Base-by-base conservation (phyloP, 148 eudicot genomes). In the Persicaria maculosa region DNA sequence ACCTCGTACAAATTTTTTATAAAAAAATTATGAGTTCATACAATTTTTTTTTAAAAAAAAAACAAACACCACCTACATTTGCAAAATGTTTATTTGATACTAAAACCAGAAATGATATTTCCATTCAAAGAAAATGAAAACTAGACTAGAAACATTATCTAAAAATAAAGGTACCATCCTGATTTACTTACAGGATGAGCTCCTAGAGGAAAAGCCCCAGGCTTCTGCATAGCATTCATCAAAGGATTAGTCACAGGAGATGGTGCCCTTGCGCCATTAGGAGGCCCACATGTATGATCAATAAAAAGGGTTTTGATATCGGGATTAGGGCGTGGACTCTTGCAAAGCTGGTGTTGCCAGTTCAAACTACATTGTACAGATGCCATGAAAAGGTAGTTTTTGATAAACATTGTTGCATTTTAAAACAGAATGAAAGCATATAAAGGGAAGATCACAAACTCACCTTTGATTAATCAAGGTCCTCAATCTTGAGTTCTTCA, bases 321-420 rank as follows among this genome's bases (percentile, higher is more conserved):
- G 3, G 98, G 98, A 79, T 88, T 90, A 72, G 91, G 77, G 84
- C 88, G 87, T 36, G 98, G 98, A 80, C 77, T 90, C 83, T 94
- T 94, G 81, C 98, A 94, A 44, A 94, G 88, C 79, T 90, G 97
- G 75, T 94, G 98, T 79, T 94, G 98, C 98, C 98, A 94, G 58
- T 94, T 94, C 81, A 94, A 85, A 85, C 98, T 94, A 81, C 83
- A 78, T 68, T 57, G 76, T 14, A 75, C 20, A 67, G 1, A 75
- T 54, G 80, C 70, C 74, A 81, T 59, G 74, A 80, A n/a, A 68
- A 9, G 50, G 19, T 40, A 65, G 70, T 65, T 40, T 40, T 65
- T 7, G 17, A 65, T 65, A 65, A 25, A 43, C 43, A 36, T 9
- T 11, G 68, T 40, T 12, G 70, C 47, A 48, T 48, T 48, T 65